A percentile compares a stretch with the other conserved stretches of the same genome.
phyloP scores from a whole-genome alignment of 2,329 filamentous ascomycete genomes.

The Ophiostoma sp. region DNA sequence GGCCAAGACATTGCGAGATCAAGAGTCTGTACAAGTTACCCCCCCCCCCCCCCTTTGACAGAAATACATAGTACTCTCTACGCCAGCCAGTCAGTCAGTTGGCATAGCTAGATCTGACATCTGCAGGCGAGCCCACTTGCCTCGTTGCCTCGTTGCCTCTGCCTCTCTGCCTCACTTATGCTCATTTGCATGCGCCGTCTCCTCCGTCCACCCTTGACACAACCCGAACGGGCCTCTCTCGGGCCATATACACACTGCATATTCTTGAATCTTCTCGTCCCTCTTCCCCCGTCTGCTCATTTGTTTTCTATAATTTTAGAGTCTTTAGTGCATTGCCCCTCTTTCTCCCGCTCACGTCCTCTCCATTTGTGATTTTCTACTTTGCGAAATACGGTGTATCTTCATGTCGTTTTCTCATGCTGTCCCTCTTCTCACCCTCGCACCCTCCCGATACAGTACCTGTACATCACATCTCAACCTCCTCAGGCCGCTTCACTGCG shows the following conservation, averaged over 20 bases:
- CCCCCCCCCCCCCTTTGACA: not conserved
- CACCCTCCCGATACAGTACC: not conserved
- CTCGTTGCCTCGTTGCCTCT: not conserved
- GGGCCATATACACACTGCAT: slow-evolving; percentile 1
- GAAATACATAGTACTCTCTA: not conserved
- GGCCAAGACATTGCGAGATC: not conserved
- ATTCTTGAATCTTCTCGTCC: slow-evolving; percentile 13
- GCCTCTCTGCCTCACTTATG: slow-evolving; percentile 17
- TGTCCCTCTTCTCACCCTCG: not conserved
- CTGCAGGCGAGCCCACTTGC: slow-evolving; percentile 19
- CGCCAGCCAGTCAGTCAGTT: not conserved
- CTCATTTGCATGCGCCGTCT: slow-evolving; percentile 7
- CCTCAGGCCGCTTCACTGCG: slow-evolving; percentile 24
- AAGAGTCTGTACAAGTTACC: not conserved
- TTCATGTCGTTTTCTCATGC: not conserved
- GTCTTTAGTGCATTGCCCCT: slow-evolving; percentile 21
- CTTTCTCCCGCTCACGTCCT: slow-evolving; percentile 19
- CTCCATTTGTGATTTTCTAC: slow-evolving; percentile 10
- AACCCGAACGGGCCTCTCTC: slow-evolving; percentile 15
- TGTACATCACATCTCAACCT: slow-evolving; percentile 11
- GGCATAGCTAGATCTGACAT: slow-evolving; percentile 23
- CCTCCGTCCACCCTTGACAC: slow-evolving; percentile 18
- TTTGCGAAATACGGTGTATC: slow-evolving; percentile 16
- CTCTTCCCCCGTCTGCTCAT: slow-evolving; percentile 16
- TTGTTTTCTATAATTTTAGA: not conserved